phyloP scores from a whole-genome alignment of 2,329 filamentous ascomycete genomes.

The Trichothecium roseum region DNA sequence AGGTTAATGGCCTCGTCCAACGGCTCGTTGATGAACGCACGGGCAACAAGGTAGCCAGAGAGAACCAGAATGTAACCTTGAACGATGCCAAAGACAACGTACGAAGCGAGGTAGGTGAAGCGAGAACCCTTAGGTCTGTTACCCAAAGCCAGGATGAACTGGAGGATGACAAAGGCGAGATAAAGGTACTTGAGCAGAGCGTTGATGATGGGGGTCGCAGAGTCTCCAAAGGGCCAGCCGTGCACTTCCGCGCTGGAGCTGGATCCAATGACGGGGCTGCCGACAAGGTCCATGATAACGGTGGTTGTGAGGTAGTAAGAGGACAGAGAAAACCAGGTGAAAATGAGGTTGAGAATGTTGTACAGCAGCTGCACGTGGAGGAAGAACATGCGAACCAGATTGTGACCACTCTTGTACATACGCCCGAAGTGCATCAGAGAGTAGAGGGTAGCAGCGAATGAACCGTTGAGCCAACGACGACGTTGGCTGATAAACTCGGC shows the following conservation, averaged over 20 bases:
- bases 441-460: constrained; percentile 88
- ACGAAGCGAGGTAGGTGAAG: constrained; percentile 77
- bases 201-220: constrained; percentile 75
- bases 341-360: constrained; percentile 72
- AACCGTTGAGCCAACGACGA: constrained; percentile 93
- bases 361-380: constrained; percentile 87
- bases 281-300: constrained; percentile 89
- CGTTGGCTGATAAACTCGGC: constrained; percentile 90
- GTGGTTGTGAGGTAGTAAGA: constrained; percentile 90
- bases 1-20: constrained; percentile 46
- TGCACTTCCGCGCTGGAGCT: constrained; percentile 26
- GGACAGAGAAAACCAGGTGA: constrained; percentile 75
- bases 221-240: constrained; percentile 78
- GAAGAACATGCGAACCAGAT: constrained; percentile 90
- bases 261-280: constrained; percentile 42
- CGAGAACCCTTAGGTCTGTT: constrained; percentile 88
- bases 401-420: constrained; percentile 93
- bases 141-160: constrained; percentile 86
- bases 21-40: constrained; percentile 51
- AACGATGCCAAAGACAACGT: constrained; percentile 69
- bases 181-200: constrained; percentile 78
- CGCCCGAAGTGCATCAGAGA: constrained; percentile 90
- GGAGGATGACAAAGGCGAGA: constrained; percentile 72
- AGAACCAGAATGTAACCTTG: constrained; percentile 78
- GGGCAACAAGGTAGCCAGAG: constrained; percentile 71